Evolutionary conservation across 305 asterid genomes (phyloP), one percentile per base, ranked within the genome.

Genomic region (Rubia occidens): DNA sequence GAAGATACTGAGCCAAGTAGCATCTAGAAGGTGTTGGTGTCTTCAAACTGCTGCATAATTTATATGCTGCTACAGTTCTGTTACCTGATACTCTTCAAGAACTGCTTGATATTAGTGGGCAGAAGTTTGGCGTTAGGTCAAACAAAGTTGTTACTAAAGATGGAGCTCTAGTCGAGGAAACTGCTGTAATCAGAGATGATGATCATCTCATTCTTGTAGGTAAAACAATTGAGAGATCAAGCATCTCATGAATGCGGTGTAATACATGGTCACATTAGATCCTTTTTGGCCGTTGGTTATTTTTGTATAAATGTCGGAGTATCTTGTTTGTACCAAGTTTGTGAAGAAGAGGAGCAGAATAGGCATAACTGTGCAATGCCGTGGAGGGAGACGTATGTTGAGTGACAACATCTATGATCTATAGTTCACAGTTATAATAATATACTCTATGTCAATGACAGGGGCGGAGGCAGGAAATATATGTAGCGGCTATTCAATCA

Each of bases 101-200:
- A 72, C 82, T 88, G 51, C 73, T 89, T 77, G 87, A 85, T 45
- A 74, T 85, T 74, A 93, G 96, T 39, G 64, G 64, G 61, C 74
- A 82, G 62, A 92, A 79, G 71, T 92, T 81, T 72, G 89, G 90
- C 4, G 37, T 85, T 35, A 55, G 53, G 54, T 73, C 86, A 29
- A 72, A 88, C n/a, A 84, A 67, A 73, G 81, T 90, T 66, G 70
- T 79, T 26, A 82, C 85, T 0, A 78, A 75, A 74, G 88, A 82
- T n/a, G 95, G 98, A 65, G 89, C 86, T 60, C 64, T 76, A 67
- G 69, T 90, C 29, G 95, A 90, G 68, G 97, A 88, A 18, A 71
- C 83, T 54, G 80, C 15, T 40, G 83, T 85, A 4, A 73, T 90
- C 44, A 85, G 98, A 80, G 98, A 93, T 44, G 90, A 89, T 2